Percentiles rank a stretch among this genome's conserved stretches.
Conservation (phyloP, 2,329 filamentous ascomycete species). For the Phaeosphaeria sp. region DNA sequence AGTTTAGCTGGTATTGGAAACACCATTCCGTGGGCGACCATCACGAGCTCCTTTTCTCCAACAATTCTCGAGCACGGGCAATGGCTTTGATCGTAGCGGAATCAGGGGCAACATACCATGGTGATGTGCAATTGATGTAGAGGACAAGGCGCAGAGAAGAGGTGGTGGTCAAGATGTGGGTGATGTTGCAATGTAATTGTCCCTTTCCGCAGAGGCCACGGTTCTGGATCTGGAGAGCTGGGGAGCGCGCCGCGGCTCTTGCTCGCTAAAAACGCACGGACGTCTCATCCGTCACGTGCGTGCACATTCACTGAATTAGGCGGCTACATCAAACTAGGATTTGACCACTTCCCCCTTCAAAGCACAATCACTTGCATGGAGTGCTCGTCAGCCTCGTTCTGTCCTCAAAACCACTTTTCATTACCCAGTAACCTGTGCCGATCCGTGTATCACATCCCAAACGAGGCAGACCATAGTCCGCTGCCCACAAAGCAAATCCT, state of each 20-base stretch:
- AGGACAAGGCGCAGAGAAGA: constrained; percentile 5
- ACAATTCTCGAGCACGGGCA: constrained; percentile 4
- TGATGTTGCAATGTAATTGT: constrained; percentile 19
- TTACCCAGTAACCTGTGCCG: constrained; percentile 34
- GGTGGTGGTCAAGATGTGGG: constrained; percentile 10
- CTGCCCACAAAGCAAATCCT: constrained; percentile 20
- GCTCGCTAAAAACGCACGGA: constrained; percentile 20
- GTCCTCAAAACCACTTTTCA: constrained; percentile 35
- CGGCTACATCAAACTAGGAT: not conserved
- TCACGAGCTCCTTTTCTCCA: constrained; percentile 7
- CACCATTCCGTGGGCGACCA: not conserved
- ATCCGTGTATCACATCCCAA: constrained; percentile 27
- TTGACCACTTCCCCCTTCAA: too few relatives aligned
- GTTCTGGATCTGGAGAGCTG: constrained; percentile 40
- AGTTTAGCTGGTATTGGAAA: not conserved
- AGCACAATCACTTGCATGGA: not conserved
- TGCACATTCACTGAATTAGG: constrained; percentile 1
- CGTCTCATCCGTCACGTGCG: constrained; percentile 14
- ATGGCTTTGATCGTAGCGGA: constrained; percentile 3
- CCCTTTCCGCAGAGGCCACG: constrained; percentile 33
- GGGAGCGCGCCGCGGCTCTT: constrained; percentile 27
- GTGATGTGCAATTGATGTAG: constrained; percentile 10
- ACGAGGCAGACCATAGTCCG: constrained; percentile 24
- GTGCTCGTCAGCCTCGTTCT: not conserved
- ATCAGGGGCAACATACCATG: constrained; percentile 24